A percentile compares a stretch with the other conserved stretches of the same genome.
Conservation (phyloP, 768 basidiomycete species). For the Mycena amicta region DNA sequence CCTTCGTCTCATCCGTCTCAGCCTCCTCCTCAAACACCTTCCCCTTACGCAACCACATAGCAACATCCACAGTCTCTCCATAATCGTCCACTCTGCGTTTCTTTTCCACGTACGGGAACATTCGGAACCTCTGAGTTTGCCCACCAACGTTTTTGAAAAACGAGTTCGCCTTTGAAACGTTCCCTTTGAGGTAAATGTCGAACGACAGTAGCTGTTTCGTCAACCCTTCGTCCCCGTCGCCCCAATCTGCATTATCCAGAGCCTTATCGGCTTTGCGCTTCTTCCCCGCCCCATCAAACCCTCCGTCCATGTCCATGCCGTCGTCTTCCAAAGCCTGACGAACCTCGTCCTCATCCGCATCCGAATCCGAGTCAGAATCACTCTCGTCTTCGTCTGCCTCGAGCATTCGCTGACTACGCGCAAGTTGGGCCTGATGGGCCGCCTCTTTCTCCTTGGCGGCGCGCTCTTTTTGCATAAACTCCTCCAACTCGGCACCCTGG, state of each 20-base stretch:
- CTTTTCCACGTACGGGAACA: conserved; percentile 97
- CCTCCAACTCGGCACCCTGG: conserved; percentile 86
- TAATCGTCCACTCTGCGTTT: conserved; percentile 92
- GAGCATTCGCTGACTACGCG: conserved; percentile 82
- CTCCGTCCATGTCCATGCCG: conserved; percentile 46
- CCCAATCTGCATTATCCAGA: conserved; percentile 65
- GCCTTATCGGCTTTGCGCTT: conserved; percentile 50
- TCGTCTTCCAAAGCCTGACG: conserved; percentile 56
- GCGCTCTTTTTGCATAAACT: conserved; percentile 74
- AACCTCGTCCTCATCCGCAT: conserved; percentile 66
- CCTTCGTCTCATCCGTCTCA: conserved; percentile 78
- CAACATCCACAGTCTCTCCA: conserved; percentile 93
- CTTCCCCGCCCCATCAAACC: conserved; percentile 31
- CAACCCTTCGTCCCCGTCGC: conserved; percentile 74
- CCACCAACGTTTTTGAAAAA: conserved; percentile 82
- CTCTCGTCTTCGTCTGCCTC: conserved; percentile 93
- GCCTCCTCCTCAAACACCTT: conserved; percentile 89
- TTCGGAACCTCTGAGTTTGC: conserved; percentile 82
- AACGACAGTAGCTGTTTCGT: conserved; percentile 81
- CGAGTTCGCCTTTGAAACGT: conserved; percentile 80
- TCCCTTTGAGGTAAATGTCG: conserved; percentile 98
- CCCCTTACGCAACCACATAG: conserved; percentile 92
- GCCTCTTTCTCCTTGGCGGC: conserved; percentile 80
- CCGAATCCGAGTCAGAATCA: conserved; percentile 71
- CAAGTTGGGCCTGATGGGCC: conserved; percentile 82